These are phyloP conservation scores for Speleostelium caveatum DNA, from an alignment of 78 protist species.

Conservation along the genomic window DNA sequence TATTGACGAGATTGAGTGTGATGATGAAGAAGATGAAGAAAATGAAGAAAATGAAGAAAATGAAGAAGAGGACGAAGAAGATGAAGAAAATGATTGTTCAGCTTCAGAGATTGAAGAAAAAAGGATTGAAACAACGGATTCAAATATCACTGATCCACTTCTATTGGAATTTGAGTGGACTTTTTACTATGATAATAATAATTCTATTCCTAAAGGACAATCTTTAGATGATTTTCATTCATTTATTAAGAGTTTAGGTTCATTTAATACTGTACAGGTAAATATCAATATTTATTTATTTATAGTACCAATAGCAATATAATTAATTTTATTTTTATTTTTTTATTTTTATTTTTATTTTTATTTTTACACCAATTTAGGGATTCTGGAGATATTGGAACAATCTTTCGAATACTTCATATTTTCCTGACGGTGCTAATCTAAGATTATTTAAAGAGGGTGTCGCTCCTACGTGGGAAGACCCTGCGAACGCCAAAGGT, in stretches of 20 bases:
- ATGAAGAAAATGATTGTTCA: constrained; percentile 4
- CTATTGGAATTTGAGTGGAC: constrained; percentile 73
- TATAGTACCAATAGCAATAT: no score
- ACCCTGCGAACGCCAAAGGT: constrained; percentile 52
- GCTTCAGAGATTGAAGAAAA: background rate
- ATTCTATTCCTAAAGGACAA: constrained; percentile 67
- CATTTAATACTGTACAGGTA: constrained; percentile 71
- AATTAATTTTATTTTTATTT: background rate
- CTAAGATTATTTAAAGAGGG: constrained; percentile 63
- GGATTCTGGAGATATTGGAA: constrained; percentile 81
- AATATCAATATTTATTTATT: no score
- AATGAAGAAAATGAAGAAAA: constrained; percentile 25
- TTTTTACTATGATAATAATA: constrained; percentile 68
- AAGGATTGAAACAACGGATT: background rate
- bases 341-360: background rate
- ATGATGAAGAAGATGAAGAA: constrained; percentile 7
- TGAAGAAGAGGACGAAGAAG: constrained; percentile 13
- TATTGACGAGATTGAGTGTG: no score
- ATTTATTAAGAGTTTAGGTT: constrained; percentile 55
- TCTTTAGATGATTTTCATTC: constrained; percentile 66
- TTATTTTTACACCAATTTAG: constrained; percentile 4
- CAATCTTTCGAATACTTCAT: constrained; percentile 22
- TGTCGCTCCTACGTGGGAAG: constrained; percentile 73
- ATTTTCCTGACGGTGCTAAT: constrained; percentile 51
- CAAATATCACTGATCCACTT: constrained; percentile 10